Evolutionary conservation across 257 asterid genomes (phyloP).

Genomic region (Parsonsia alboflavescens): DNA sequence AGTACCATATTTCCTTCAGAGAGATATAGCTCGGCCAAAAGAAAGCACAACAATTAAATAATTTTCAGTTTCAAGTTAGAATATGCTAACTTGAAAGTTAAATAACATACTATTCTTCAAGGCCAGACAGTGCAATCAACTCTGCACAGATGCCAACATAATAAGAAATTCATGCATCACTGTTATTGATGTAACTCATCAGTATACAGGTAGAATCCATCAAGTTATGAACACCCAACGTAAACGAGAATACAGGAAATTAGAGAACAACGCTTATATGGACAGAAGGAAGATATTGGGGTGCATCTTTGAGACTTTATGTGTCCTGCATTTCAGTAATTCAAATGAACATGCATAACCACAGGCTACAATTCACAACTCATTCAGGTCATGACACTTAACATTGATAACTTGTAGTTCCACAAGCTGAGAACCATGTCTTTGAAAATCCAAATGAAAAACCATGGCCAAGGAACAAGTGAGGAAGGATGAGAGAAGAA

Average conservation of each 20-base stretch:
- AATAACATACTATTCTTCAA: not conserved
- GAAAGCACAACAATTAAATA: not conserved
- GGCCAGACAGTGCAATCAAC: not conserved
- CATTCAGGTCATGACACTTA: not conserved
- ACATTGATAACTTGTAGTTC: not conserved
- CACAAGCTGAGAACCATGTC: not conserved
- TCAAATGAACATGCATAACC: not conserved
- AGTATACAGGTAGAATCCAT: not conserved
- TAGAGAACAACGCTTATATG: not conserved
- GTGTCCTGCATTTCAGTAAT: not conserved
- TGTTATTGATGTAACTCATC: not conserved
- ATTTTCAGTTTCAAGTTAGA: not conserved
- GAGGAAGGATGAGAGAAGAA: not conserved
- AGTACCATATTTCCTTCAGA: not conserved
- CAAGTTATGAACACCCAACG: not conserved
- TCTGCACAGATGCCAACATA: not conserved
- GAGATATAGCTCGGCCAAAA: not conserved
- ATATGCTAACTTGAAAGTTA: not conserved
- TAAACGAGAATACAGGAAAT: not conserved
- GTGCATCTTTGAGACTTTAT: not conserved
- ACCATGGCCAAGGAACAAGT: not conserved
- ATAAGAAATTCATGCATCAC: not conserved
- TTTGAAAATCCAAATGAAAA: not conserved
- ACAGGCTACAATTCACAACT: not conserved
- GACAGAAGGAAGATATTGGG: not conserved